A percentile compares a stretch with the other conserved stretches of the same genome.
Evolutionary conservation across 139 green algal genomes (phyloP).

Genomic region (Chlamydomonas incerta): DNA sequence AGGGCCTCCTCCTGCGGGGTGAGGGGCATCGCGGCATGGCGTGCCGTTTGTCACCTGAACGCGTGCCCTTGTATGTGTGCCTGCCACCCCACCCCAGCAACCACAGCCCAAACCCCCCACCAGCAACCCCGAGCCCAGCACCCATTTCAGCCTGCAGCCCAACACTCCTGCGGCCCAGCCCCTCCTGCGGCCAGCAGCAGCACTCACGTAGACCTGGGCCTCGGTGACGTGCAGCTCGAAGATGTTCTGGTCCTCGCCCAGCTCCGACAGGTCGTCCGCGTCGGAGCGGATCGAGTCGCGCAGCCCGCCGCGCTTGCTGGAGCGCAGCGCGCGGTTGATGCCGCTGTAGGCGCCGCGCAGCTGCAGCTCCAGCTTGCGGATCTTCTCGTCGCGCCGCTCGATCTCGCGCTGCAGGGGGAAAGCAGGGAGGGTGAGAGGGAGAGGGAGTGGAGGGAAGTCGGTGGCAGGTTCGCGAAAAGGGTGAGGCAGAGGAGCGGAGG

Average conservation of each 20-base stretch:
- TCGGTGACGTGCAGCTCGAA: conserved; percentile 65
- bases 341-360: conserved; percentile 61
- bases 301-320: conserved; percentile 21
- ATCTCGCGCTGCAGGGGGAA: conserved; percentile 43
- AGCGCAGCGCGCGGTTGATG: conserved; percentile 54
- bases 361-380: conserved; percentile 65
- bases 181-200: no score
- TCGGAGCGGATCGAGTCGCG: conserved; percentile 42
- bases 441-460: neutral
- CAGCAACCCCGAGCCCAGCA: no score
- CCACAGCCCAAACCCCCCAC: no score
- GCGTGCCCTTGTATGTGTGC: no score
- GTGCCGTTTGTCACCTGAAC: no score
- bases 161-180: no score
- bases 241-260: conserved; percentile 61
- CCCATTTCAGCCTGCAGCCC: no score
- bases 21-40: no score
- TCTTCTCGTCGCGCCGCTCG: conserved; percentile 58
- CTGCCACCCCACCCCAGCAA: no score
- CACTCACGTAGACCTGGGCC: conserved; percentile 52
- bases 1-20: conserved; percentile 53
- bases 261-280: conserved; percentile 60
- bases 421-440: neutral
- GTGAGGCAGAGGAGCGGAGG: no score
- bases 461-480: no score